Percentiles rank a stretch among this genome's conserved stretches.
phyloP scores from a whole-genome alignment of 768 basidiomycete species.

The Boletus fagicola region DNA sequence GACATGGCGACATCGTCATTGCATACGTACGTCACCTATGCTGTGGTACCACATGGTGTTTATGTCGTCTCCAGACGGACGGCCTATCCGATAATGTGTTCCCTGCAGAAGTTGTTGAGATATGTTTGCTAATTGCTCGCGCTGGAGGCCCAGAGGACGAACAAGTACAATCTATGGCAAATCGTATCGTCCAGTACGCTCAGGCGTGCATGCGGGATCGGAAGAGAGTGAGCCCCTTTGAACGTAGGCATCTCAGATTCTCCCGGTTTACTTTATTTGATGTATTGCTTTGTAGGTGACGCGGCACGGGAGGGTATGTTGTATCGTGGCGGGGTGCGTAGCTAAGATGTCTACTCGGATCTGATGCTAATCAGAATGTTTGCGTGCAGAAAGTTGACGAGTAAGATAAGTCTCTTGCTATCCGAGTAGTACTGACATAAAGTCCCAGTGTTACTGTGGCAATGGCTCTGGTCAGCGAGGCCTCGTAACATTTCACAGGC shows the following conservation, averaged over 20 bases:
- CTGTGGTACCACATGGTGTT: background rate
- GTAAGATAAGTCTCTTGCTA: conserved; percentile 42
- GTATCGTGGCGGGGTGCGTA: conserved; percentile 72
- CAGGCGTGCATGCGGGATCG: conserved; percentile 67
- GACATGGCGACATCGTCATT: conserved; percentile 53
- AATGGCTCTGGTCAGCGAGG: conserved; percentile 67
- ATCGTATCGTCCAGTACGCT: conserved; percentile 69
- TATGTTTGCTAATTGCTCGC: conserved; percentile 66
- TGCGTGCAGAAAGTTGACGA: conserved; percentile 70
- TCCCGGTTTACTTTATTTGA: conserved; percentile 3
- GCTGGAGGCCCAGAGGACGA: conserved; percentile 53
- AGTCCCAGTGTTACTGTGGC: conserved; percentile 63
- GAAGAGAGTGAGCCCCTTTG: conserved; percentile 68
- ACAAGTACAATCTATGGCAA: conserved; percentile 69
- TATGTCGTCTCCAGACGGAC: conserved; percentile 43
- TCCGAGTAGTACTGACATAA: conserved; percentile 10
- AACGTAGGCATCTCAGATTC: conserved; percentile 45
- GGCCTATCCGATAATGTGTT: conserved; percentile 61
- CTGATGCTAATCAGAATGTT: conserved; percentile 7
- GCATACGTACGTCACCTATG: conserved; percentile 39
- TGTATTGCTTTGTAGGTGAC: conserved; percentile 41
- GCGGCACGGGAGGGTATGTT: conserved; percentile 63
- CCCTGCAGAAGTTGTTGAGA: conserved; percentile 63
- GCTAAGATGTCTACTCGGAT: conserved; percentile 1
- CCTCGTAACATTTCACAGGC: conserved; percentile 32